Base-by-base conservation (phyloP, 2,329 filamentous ascomycete genomes). In the Acrocalymma vagum region DNA sequence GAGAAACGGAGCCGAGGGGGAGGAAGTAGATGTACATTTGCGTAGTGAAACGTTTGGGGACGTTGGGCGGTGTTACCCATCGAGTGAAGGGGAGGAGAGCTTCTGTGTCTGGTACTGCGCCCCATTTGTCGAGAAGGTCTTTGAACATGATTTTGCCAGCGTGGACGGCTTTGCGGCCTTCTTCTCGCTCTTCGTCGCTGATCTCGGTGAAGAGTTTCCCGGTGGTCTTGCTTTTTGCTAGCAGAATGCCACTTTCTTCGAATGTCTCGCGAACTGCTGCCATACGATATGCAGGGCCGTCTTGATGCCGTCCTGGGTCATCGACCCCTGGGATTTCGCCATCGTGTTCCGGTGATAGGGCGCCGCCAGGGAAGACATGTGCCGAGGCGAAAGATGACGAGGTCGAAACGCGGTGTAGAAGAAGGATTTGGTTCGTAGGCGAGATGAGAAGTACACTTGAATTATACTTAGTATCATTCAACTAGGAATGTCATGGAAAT, bases 11-110 rank as follows among this genome's bases (percentile, higher is more conserved):
- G 9, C 55, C 51, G 5, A 85, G 71, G 0, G 91, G 91, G 3
- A 96, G 78, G 69, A 95, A 86, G 71, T 96, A 96, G 9, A 97
- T 69, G 71, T 97, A 99, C 93, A 97, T 97, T 65, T 96, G 92
- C 1, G 93, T 96, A 0, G 88, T 90, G 72, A 95, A 99, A 29
- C 94, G 82, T 57, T 86, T 90, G 0, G 84, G 81, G 2, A 86
- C 74, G 47, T 81, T 83, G 1, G 76, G 70, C 0, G 93, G 93
- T 3, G 94, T 97, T 40, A 97, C 79, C 94, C 94, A 97, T 38
- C 90, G 83, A 0, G 92, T 96, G 63, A 95, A 96, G 0, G 92
- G 90, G 6, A 89, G 74, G 3, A 96, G 73, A 24, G 78, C 76
- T 2, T 85, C 85, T 37, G 78, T 78, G 66, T 95, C 90, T 3